Percentiles rank a stretch among this genome's conserved stretches.
These are phyloP conservation scores for Fusarium multiceps DNA, from an alignment of 2,329 filamentous ascomycete species.

Conservation along the genomic window DNA sequence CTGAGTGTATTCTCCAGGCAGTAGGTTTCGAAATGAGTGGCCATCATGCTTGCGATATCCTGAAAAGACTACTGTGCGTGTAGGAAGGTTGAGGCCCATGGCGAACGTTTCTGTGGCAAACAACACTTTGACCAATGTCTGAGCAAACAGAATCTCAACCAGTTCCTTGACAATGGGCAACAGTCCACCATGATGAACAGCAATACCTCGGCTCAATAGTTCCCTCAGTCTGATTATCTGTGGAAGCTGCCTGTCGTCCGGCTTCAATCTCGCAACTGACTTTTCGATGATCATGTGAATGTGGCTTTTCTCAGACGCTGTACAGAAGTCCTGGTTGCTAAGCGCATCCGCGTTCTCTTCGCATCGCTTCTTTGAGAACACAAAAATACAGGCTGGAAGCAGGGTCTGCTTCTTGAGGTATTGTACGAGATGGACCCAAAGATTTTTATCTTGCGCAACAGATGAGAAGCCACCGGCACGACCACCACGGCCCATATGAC, in stretches of 20 bases:
- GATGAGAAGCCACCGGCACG: conserved; percentile 87
- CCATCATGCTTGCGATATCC: conserved; percentile 97
- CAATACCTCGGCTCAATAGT: conserved; percentile 86
- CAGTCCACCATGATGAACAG: conserved; percentile 94
- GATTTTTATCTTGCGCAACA: conserved; percentile 91
- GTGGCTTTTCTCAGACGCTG: conserved; percentile 91
- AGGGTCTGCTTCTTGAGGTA: conserved; percentile 88
- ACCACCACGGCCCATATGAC: conserved; percentile 91
- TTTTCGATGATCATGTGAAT: conserved; percentile 98
- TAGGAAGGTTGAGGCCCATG: conserved; percentile 96
- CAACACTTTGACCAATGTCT: conserved; percentile 93
- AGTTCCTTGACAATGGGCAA: conserved; percentile 97
- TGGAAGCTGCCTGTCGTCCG: conserved; percentile 88
- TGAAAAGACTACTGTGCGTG: conserved; percentile 96
- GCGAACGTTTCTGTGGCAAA: conserved; percentile 99
- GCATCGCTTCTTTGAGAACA: conserved; percentile 97
- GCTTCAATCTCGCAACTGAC: conserved; percentile 89
- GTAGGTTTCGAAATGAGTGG: conserved; percentile 86
- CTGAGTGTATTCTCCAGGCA: conserved; percentile 97
- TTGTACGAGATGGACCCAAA: conserved; percentile 96
- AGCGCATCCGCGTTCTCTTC: conserved; percentile 97
- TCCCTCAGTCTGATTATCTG: conserved; percentile 91
- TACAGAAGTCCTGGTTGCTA: conserved; percentile 95
- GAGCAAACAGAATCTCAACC: conserved; percentile 95
- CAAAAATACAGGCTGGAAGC: conserved; percentile 94